Evolutionary conservation across 2,329 filamentous ascomycete species (phyloP), one percentile per base, ranked within the genome.

Genomic region (Fusarium sp.): DNA sequence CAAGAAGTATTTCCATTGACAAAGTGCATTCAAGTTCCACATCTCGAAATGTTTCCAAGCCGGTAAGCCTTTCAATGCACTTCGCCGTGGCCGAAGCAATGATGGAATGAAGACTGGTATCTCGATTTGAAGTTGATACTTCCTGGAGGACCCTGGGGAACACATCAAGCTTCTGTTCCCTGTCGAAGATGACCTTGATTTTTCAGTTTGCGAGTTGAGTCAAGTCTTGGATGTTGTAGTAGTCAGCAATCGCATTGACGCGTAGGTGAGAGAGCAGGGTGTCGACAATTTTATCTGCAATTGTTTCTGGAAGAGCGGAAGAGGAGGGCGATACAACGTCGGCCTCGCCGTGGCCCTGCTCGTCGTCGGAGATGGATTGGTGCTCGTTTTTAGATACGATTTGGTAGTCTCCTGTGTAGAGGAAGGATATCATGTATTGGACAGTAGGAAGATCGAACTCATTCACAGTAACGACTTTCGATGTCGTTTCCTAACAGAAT

Each of bases 201-300:
- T 54, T 54, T 4, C 4, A 2, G 1, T 34, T 53, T 7, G 54
- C 22, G 3, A 53, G 46, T 7, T 18, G 6, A 0, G 5, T 11
- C n/a, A 62, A 14, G 6, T 9, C 44, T 1, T 7, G 7, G n/a
- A 58, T 38, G 15, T 44, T 28, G 22, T 58, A 58, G 24, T 58
- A 52, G n/a, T 58, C 46, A 9, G 45, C 55, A 14, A 58, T 44
- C 22, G 45, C 44, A 34, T 48, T 56, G n/a, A 56, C 36, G 11
- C 43, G 43, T 8, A 56, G 18, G 22, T 56, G 43, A 3, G 34
- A n/a, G 4, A 46, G 4, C 14, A 55, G 10, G 3, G 2, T 28
- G 2, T 55, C 7, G 33, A 11, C 15, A 10, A 3, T 46, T 20
- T 39, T 2, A 7, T 43, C 6, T 4, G 6, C 28, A 31, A 5